Evolutionary conservation across 169 alveolate species (phyloP).

Genomic region (Eimeria acervulina): DNA sequence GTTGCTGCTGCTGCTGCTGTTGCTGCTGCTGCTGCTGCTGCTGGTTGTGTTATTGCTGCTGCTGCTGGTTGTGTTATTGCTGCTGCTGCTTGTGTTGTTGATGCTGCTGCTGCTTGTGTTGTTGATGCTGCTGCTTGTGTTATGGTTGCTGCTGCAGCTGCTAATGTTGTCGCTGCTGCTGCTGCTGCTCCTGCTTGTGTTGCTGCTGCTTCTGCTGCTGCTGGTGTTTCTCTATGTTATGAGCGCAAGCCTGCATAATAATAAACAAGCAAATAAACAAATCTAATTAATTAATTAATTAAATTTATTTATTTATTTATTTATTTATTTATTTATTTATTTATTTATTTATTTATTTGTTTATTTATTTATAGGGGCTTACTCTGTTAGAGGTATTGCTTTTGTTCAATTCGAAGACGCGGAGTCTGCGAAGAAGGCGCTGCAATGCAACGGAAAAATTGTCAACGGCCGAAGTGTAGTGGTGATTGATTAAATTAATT

Average conservation of each 20-base stretch:
- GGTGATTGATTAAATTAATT: background rate
- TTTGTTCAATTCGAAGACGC: conserved; percentile 71
- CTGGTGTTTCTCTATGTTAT: conserved; percentile 14
- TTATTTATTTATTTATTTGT: too few species aligned
- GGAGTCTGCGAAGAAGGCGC: conserved; percentile 58
- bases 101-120: too few species aligned
- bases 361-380: background rate
- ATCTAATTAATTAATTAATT: too few species aligned
- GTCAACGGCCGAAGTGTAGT: conserved; percentile 51
- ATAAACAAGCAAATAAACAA: too few species aligned
- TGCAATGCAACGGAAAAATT: conserved; percentile 24
- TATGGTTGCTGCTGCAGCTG: background rate
- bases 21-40: background rate
- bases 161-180: background rate
- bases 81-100: too few species aligned
- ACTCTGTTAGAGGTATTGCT: conserved; percentile 58
- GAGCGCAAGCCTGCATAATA: too few species aligned
- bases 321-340: too few species aligned
- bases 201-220: conserved; percentile 25
- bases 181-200: conserved; percentile 24
- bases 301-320: too few species aligned
- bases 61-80: too few species aligned
- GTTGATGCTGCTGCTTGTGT: too few species aligned
- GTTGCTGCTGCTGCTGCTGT: background rate
- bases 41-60: too few species aligned